These are phyloP conservation scores for Yamadazyma triangularis DNA, from an alignment of 1,139 yeast genomes.

Conservation along the genomic window DNA sequence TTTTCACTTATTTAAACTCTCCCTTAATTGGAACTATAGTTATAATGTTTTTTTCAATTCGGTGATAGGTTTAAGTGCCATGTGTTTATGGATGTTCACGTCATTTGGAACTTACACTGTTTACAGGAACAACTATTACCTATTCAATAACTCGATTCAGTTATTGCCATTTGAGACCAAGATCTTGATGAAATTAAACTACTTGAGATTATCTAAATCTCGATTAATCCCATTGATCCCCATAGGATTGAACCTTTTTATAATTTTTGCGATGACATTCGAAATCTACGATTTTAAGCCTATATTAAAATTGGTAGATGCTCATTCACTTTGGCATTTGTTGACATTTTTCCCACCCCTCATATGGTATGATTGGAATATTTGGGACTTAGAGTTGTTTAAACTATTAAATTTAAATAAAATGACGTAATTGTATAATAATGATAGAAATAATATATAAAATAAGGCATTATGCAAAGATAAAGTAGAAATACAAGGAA, in stretches of 20 bases:
- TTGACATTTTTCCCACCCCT: slow-evolving; percentile 40
- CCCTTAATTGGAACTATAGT: slow-evolving; percentile 34
- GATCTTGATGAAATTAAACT: slow-evolving; percentile 28
- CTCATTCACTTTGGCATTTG: slow-evolving; percentile 44
- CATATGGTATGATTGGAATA: slow-evolving; percentile 47
- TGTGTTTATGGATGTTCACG: slow-evolving; percentile 34
- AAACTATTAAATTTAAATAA: slow-evolving; percentile 11
- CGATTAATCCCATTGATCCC: slow-evolving; percentile 35
- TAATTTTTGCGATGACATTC: slow-evolving; percentile 31
- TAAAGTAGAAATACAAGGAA: too few species aligned
- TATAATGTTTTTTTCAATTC: slow-evolving; percentile 36
- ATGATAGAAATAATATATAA: too few species aligned
- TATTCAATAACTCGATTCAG: slow-evolving; percentile 34
- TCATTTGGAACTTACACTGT: slow-evolving; percentile 17
- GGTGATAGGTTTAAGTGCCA: slow-evolving; percentile 27
- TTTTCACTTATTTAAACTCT: slow-evolving; percentile 30
- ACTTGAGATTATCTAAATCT: slow-evolving; percentile 22
- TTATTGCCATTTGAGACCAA: slow-evolving; percentile 39
- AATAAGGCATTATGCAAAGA: too few species aligned
- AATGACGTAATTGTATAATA: too few species aligned
- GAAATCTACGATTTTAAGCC: slow-evolving; percentile 42
- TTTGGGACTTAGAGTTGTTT: slow-evolving; percentile 44
- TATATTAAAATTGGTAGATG: slow-evolving; percentile 28
- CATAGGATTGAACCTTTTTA: slow-evolving; percentile 29
- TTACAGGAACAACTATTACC: slow-evolving; percentile 18